These are phyloP conservation scores for Volvox africanus DNA, from an alignment of 139 green algal species.

Conservation along the genomic window DNA sequence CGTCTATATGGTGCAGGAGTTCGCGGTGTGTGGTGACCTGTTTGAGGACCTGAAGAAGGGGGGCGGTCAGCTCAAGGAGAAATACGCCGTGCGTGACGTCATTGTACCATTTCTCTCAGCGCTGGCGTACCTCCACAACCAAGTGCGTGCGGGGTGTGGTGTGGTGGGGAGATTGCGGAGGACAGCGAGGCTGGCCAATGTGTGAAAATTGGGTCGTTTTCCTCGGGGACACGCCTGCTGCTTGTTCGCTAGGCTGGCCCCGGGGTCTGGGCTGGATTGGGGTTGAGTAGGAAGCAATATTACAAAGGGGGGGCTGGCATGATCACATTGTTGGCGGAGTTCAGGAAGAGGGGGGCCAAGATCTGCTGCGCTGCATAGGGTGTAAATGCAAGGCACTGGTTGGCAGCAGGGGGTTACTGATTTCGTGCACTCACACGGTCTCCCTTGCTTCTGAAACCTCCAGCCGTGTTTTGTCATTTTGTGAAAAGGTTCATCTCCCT, in stretches of 20 bases:
- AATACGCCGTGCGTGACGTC: constrained; percentile 64
- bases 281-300: too few species aligned
- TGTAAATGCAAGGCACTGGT: too few species aligned
- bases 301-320: too few species aligned
- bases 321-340: too few species aligned
- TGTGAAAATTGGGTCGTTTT: too few species aligned
- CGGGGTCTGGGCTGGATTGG: too few species aligned
- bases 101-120: constrained; percentile 77
- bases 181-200: not conserved
- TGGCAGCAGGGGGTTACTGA: not conserved
- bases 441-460: not conserved
- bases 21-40: constrained; percentile 79
- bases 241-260: too few species aligned
- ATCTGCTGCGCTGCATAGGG: too few species aligned
- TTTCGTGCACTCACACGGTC: not conserved
- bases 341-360: too few species aligned
- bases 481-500: too few species aligned
- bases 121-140: constrained; percentile 75
- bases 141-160: constrained; percentile 38
- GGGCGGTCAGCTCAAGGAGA: constrained; percentile 77
- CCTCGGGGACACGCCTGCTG: too few species aligned
- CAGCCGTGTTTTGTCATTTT: not conserved
- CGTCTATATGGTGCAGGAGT: constrained; percentile 85
- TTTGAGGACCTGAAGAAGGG: constrained; percentile 80
- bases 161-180: not conserved